Base-by-base conservation (phyloP, 1,284 basidiomycete species). In the Cryptococcus sp. region DNA sequence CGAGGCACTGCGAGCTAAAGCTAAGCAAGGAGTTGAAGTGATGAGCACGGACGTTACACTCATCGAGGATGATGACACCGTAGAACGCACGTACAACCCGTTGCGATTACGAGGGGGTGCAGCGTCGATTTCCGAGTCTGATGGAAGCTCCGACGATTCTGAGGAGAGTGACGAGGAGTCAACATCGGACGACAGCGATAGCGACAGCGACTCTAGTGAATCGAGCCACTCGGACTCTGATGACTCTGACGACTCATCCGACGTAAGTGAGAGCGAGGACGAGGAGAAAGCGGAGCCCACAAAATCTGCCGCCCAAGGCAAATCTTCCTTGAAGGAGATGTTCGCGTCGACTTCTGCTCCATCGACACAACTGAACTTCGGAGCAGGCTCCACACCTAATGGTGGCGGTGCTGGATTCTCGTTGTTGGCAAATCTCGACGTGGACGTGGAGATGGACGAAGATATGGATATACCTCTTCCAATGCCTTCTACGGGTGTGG, bases 371-470 rank as follows among this genome's bases (percentile, higher is more conserved):
- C 31, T 13, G 31, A 35, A 8, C 10, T 35, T 44, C 27, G 42
- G 41, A 2, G 25, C 51, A 13, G 42, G 42, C 20, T 50, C 45
- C 53, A 54, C 40, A 17, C 42, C 56, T 17, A 57, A 41, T 5
- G 46, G 53, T 13, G 35, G 51, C 15, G 48, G 57, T 3, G 41
- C 59, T 16, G 66, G 70, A 7, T 77, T 77, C 67, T 76, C 74
- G 1, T 64, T 77, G 1, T 51, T 78, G 23, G 69, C 69, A 25
- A 61, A 67, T 13, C 61, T 79, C 8, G 73, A 63, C 5, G 57
- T 61, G 20, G 75, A 77, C 51, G 59, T 79, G 20, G 78, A 79
- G 31, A 57, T 78, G 11, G 74, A 78, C 61, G 75, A 77, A 42
- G 70, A 71, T 10, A 57, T 75, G 13, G 75, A 77, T 44, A 65